Conservation (phyloP, 257 asterid species). For the Oldenlandia corymbosa region DNA sequence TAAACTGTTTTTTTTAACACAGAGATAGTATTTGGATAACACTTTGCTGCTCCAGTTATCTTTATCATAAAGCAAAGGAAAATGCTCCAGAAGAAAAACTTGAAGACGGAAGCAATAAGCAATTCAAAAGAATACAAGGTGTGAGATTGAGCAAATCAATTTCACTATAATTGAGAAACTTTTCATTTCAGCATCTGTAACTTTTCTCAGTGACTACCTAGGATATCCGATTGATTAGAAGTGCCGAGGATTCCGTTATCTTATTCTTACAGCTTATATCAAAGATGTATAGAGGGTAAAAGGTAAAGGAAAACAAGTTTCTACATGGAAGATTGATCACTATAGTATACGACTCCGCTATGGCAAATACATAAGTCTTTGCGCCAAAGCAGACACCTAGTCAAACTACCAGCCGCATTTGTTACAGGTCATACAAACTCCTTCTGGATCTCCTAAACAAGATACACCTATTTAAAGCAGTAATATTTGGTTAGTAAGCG, state of each 20-base stretch:
- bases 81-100: neutral
- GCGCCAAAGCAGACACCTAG: conserved; percentile 4
- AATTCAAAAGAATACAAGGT: neutral
- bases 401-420: conserved; percentile 6
- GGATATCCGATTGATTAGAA: neutral
- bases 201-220: conserved; percentile 8
- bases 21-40: too few relatives aligned
- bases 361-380: neutral
- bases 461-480: neutral
- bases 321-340: neutral
- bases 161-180: neutral
- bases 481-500: neutral
- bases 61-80: too few relatives aligned
- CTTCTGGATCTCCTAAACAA: conserved; percentile 9
- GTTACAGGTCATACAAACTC: conserved; percentile 8
- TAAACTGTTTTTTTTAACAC: too few relatives aligned
- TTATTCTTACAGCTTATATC: conserved; percentile 12
- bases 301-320: neutral
- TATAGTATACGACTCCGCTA: neutral
- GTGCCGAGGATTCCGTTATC: conserved; percentile 1
- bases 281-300: neutral
- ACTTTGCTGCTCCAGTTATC: too few relatives aligned
- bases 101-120: neutral
- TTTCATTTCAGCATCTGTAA: neutral
- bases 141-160: neutral